These are phyloP conservation scores for Cladosporium sp. DNA, from an alignment of 2,329 filamentous ascomycete genomes.

Conservation along the genomic window DNA sequence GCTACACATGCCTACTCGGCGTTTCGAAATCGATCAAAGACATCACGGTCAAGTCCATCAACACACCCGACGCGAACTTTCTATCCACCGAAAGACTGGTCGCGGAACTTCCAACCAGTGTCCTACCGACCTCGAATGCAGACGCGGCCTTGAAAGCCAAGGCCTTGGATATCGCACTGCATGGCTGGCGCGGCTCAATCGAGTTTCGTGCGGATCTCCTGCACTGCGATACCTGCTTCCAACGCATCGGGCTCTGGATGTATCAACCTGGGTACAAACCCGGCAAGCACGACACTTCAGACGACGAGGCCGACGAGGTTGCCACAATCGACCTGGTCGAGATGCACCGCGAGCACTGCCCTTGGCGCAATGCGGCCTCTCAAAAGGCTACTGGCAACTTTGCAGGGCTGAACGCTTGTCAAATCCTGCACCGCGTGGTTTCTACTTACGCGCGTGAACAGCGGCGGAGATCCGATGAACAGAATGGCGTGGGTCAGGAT, in stretches of 20 bases:
- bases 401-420: conserved; percentile 25
- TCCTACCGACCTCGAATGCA: conserved; percentile 16
- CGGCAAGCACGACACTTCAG: conserved; percentile 12
- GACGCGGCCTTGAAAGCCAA: conserved; percentile 12
- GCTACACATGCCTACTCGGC: conserved; percentile 21
- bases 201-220: conserved; percentile 64
- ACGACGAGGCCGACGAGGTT: conserved; percentile 37
- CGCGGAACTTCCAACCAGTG: conserved; percentile 22
- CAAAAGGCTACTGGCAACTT: conserved; percentile 30
- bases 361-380: conserved; percentile 29
- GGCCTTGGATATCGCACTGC: conserved; percentile 34
- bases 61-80: conserved; percentile 11
- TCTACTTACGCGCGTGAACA: conserved; percentile 28
- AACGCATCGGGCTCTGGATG: conserved; percentile 88
- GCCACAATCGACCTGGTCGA: conserved; percentile 26
- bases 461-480: conserved; percentile 22
- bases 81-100: conserved; percentile 19
- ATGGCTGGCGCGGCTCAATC: conserved; percentile 48
- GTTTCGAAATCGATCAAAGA: conserved; percentile 24
- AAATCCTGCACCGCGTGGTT: conserved; percentile 28
- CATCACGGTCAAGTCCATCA: conserved; percentile 15
- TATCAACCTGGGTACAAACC: conserved; percentile 57
- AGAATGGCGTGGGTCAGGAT: conserved; percentile 6
- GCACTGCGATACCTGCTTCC: conserved; percentile 78
- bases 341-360: conserved; percentile 33